phyloP scores from a whole-genome alignment of 345 rosid genomes.

The Populus deltoides region DNA sequence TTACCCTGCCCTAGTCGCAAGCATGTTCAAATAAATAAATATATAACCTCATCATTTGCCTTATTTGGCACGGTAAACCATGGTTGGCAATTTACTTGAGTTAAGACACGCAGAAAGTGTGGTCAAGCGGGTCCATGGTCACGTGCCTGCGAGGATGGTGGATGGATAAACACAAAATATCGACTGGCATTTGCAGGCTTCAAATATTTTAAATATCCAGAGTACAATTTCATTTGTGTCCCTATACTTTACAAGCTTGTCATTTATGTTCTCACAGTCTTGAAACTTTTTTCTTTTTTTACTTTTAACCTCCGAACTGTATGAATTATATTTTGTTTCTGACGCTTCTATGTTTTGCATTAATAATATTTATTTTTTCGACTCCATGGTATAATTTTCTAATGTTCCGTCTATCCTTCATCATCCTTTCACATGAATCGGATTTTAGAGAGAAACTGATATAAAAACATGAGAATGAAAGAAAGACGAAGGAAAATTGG shows the following conservation, averaged over 20 bases:
- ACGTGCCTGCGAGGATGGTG: background rate
- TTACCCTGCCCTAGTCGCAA: background rate
- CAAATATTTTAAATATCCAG: background rate
- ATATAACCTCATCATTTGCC: background rate
- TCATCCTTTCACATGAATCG: too few relatives aligned
- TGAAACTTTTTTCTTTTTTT: background rate
- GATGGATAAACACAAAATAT: background rate
- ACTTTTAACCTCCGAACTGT: background rate
- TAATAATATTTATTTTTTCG: background rate
- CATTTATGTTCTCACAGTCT: background rate
- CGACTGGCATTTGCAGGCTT: background rate
- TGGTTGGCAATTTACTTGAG: background rate
- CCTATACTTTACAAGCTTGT: background rate
- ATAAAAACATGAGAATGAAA: background rate
- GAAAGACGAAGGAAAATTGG: background rate
- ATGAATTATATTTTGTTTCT: background rate
- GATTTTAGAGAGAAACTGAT: background rate
- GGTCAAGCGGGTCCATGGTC: background rate
- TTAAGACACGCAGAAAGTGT: background rate
- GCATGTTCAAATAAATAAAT: background rate
- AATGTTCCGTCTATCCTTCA: background rate
- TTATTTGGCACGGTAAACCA: background rate
- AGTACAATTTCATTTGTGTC: background rate
- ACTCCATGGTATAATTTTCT: background rate
- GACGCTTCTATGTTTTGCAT: background rate